Evolutionary conservation across 176 grass and related monocot species (phyloP).

Genomic region (Areca catechu): DNA sequence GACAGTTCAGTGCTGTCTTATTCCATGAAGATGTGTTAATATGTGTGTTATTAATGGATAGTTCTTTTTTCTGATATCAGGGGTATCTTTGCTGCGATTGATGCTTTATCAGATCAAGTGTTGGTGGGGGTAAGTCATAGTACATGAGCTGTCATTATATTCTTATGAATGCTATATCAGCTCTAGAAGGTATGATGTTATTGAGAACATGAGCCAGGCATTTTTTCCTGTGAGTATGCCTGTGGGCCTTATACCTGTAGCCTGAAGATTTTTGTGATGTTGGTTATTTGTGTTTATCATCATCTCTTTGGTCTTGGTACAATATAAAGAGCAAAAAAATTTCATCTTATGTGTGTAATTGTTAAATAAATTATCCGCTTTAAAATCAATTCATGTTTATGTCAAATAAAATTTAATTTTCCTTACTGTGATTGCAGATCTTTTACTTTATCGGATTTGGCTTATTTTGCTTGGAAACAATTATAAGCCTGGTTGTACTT

Average conservation of each 20-base stretch:
- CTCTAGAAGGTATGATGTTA: background rate
- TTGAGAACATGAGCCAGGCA: background rate
- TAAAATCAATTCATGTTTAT: background rate
- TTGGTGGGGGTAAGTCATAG: constrained; percentile 61
- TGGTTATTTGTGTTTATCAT: no score
- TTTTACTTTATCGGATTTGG: constrained; percentile 81
- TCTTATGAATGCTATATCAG: no score
- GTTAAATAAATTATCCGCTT: background rate
- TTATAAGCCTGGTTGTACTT: constrained; percentile 81
- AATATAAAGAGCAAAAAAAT: no score
- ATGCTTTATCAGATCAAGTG: constrained; percentile 63
- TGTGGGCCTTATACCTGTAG: no score
- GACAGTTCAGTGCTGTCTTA: no score
- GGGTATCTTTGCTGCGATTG: constrained; percentile 85
- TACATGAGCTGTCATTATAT: no score
- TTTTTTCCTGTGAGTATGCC: no score
- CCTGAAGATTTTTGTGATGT: no score
- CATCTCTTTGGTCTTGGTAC: no score
- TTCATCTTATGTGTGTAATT: background rate
- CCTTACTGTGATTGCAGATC: constrained; percentile 33
- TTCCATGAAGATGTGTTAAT: no score
- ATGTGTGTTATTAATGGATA: no score
- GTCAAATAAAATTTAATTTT: background rate
- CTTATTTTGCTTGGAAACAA: constrained; percentile 84
- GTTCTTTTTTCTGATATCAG: constrained; percentile 24